phyloP scores from a whole-genome alignment of 345 rosid genomes.

The Conringia planisiliqua region DNA sequence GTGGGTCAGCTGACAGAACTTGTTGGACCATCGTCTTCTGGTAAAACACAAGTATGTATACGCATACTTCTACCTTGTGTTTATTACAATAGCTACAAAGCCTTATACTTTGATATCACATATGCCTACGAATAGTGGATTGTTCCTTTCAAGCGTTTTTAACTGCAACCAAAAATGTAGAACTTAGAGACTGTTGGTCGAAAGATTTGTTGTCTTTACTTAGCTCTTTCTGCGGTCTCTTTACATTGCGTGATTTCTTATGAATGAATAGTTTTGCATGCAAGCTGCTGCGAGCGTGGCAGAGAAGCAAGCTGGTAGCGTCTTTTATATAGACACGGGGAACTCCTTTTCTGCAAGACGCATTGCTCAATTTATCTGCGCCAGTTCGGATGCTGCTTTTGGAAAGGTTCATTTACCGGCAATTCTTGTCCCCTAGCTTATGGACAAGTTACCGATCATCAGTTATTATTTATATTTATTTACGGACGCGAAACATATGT shows the following conservation, averaged over 20 bases:
- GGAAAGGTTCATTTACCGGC: constrained; percentile 36
- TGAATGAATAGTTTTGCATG: constrained; percentile 54
- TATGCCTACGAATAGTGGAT: neutral
- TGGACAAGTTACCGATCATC: neutral
- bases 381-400: constrained; percentile 31
- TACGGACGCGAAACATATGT: constrained; percentile 23
- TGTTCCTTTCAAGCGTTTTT: neutral
- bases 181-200: neutral
- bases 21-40: constrained; percentile 84
- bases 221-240: neutral
- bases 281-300: constrained; percentile 59
- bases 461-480: neutral
- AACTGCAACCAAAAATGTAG: neutral
- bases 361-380: constrained; percentile 44
- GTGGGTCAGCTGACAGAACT: constrained; percentile 74
- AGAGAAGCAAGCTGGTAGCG: constrained; percentile 39
- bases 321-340: constrained; percentile 69
- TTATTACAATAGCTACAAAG: neutral
- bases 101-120: neutral
- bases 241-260: constrained; percentile 8
- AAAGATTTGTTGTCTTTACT: neutral
- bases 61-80: neutral
- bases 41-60: constrained; percentile 77
- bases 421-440: neutral
- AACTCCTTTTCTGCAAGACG: constrained; percentile 78